These are phyloP conservation scores for Kluyveromyces lactis DNA, from an alignment of 805 yeast genomes.

Conservation along the genomic window DNA sequence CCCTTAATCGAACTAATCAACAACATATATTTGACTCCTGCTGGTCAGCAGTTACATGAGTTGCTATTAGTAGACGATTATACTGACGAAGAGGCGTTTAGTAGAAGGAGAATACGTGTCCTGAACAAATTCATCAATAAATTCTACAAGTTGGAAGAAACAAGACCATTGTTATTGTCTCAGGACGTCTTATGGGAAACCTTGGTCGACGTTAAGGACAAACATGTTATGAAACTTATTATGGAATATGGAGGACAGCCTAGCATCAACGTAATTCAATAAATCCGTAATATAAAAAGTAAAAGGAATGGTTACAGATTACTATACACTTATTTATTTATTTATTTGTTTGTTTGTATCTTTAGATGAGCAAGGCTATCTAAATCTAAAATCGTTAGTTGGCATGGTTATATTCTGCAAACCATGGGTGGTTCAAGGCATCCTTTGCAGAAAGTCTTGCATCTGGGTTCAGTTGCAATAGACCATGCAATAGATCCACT, in stretches of 20 bases:
- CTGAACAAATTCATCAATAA: slow-evolving; percentile 8
- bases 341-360: too few species aligned
- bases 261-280: slow-evolving; percentile 14
- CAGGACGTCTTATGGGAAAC: slow-evolving; percentile 17
- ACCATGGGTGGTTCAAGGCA: slow-evolving; percentile 40
- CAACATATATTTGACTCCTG: background rate
- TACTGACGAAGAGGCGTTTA: slow-evolving; percentile 3
- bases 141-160: slow-evolving; percentile 8
- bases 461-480: slow-evolving; percentile 47
- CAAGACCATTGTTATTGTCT: slow-evolving; percentile 10
- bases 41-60: slow-evolving; percentile 1
- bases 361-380: too few species aligned
- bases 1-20: slow-evolving; percentile 5
- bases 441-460: slow-evolving; percentile 43
- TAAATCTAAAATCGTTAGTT: background rate
- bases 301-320: background rate
- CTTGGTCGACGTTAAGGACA: slow-evolving; percentile 12
- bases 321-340: too few species aligned
- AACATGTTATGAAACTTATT: slow-evolving; percentile 14
- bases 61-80: slow-evolving; percentile 7
- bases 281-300: slow-evolving; percentile 2
- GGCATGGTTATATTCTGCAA: slow-evolving; percentile 23
- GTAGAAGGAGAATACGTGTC: slow-evolving; percentile 5
- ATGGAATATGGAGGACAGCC: slow-evolving; percentile 20
- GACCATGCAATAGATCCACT: slow-evolving; percentile 26